A percentile compares a stretch with the other conserved stretches of the same genome.
These are phyloP conservation scores for Trichosanthes truncata DNA, from an alignment of 306 rosid species.

Conservation along the genomic window DNA sequence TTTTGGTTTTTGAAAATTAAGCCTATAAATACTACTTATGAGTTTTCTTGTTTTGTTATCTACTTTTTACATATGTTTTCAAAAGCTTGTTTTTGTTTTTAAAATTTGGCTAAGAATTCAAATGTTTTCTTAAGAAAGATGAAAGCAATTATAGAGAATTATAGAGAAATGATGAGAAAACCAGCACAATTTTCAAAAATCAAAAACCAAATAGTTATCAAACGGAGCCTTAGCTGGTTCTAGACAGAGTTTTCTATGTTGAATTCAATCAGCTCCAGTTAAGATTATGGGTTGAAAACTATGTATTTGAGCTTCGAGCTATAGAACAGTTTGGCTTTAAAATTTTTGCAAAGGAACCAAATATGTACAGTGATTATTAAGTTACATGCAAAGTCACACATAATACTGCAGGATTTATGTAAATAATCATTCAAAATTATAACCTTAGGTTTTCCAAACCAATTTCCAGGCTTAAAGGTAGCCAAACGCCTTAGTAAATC, in stretches of 20 bases:
- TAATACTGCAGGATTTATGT: neutral
- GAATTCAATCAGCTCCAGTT: neutral
- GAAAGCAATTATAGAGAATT: too few species aligned
- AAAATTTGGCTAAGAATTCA: too few species aligned
- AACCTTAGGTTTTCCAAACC: slow-evolving; percentile 95
- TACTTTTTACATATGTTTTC: too few species aligned
- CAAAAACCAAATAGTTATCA: too few species aligned
- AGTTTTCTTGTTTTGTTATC: too few species aligned
- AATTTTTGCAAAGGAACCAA: neutral
- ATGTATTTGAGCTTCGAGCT: neutral
- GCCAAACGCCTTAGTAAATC: slow-evolving; percentile 94
- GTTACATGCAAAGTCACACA: neutral
- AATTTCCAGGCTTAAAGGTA: slow-evolving; percentile 70
- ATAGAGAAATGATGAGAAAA: too few species aligned
- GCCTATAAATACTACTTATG: too few species aligned
- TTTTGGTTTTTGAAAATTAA: too few species aligned
- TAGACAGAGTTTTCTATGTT: neutral
- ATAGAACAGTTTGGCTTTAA: neutral
- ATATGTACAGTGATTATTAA: neutral
- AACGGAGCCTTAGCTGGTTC: too few species aligned
- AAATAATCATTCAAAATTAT: slow-evolving; percentile 21
- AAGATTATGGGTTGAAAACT: neutral
- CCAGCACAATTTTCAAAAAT: too few species aligned
- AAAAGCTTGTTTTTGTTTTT: too few species aligned
- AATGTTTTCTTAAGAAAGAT: too few species aligned